Conservation (phyloP, 2,329 filamentous ascomycete genomes). For the Penicillium sp. region DNA sequence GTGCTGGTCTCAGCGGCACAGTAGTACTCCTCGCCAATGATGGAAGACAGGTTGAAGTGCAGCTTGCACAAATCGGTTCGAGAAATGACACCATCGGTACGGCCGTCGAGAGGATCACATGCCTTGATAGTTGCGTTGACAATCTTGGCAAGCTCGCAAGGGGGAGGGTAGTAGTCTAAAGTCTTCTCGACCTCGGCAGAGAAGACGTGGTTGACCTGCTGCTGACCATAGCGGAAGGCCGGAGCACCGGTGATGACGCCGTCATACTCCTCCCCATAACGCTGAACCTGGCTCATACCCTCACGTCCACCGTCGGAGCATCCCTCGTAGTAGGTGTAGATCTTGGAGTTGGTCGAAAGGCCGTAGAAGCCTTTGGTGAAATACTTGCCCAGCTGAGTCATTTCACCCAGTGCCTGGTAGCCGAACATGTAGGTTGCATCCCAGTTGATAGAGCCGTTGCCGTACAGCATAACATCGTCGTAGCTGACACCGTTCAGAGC, state of each 20-base stretch:
- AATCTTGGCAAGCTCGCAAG: conserved; percentile 36
- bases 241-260: conserved; percentile 51
- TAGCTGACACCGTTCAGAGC: conserved; percentile 42
- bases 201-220: conserved; percentile 48
- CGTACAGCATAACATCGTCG: conserved; percentile 41
- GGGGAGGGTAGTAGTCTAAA: conserved; percentile 45
- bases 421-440: conserved; percentile 37
- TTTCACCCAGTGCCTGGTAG: conserved; percentile 56
- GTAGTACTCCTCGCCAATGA: conserved; percentile 51
- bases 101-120: conserved; percentile 59
- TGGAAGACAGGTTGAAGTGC: conserved; percentile 49
- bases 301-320: conserved; percentile 59
- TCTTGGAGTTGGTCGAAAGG: conserved; percentile 23
- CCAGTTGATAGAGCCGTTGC: conserved; percentile 51
- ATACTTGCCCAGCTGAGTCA: conserved; percentile 51
- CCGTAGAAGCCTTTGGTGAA: conserved; percentile 48
- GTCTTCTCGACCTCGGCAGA: conserved; percentile 43
- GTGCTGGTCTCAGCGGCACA: conserved; percentile 39
- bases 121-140: conserved; percentile 57
- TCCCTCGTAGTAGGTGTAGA: conserved; percentile 54
- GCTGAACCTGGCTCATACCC: conserved; percentile 56
- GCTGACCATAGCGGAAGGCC: conserved; percentile 47
- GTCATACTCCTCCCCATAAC: conserved; percentile 51
- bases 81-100: conserved; percentile 56
- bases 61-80: conserved; percentile 52